Evolutionary conservation across 2,329 filamentous ascomycete species (phyloP), one percentile per base, ranked within the genome.

Genomic region (Rhynchosporium agropyri): DNA sequence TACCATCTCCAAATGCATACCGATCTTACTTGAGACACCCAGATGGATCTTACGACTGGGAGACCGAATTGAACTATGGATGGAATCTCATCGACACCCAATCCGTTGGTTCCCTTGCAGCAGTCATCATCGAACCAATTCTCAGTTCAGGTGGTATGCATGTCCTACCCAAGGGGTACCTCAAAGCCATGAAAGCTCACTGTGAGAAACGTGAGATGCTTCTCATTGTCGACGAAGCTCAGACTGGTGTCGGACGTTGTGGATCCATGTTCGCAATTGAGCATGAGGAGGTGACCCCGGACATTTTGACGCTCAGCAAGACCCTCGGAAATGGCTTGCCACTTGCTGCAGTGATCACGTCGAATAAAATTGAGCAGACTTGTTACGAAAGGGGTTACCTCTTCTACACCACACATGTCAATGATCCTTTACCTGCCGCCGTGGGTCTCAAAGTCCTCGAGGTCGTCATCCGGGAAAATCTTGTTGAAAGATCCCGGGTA

Each of bases 21-120:
- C 81, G 85, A 3, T 88, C 85, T 0, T 77, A 81, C 0, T 89
- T 89, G 72, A 79, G 83, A 9, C 79, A 81, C 42, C 28, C 80
- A 0, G 84, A 89, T 65, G 85, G 85, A 0, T 79, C 79, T 0
- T 84, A 89, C 65, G 86, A 89, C 70, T 89, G 86, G 86, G 78
- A 85, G 67, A 81, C 83, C 0, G 87, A 89, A 71, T 75, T 89
- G 13, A 80, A 85, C 10, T 89, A 83, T 67, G 85, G 84, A 4
- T 89, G 84, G 79, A 76, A 77, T 20, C 76, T 89, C 74, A 77
- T 89, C 26, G 85, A 89, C 64, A 77, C 79, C 50, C 81, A 84
- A 60, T 84, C 80, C 0, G 82, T 80, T 61, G 86, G 86, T 0
- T 87, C 84, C 0, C 78, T 89, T 1, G 61, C 61, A 38, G 61